Percentiles rank a stretch among this genome's conserved stretches.
Evolutionary conservation across 2,329 filamentous ascomycete genomes (phyloP).

Genomic region (Penicillium psychrosexuale): DNA sequence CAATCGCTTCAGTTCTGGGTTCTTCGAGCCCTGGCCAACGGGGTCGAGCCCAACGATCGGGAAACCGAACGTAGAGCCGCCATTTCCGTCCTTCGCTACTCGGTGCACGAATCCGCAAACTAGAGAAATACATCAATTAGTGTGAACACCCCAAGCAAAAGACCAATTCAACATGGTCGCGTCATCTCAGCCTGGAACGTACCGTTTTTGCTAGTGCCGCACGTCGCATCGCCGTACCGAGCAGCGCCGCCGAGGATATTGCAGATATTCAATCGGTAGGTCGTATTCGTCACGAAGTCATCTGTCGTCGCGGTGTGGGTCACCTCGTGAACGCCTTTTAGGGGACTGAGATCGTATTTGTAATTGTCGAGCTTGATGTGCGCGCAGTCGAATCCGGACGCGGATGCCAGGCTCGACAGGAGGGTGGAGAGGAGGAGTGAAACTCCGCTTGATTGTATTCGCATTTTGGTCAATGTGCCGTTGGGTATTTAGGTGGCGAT

Average conservation of each 20-base stretch:
- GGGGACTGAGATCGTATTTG: conserved; percentile 40
- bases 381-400: conserved; percentile 38
- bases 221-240: conserved; percentile 27
- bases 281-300: conserved; percentile 32
- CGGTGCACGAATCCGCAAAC: conserved; percentile 72
- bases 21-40: conserved; percentile 47
- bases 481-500: background rate
- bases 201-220: conserved; percentile 37
- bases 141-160: background rate
- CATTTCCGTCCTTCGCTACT: conserved; percentile 47
- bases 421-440: conserved; percentile 28
- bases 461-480: conserved; percentile 28
- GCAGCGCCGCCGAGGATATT: conserved; percentile 29
- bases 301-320: conserved; percentile 31
- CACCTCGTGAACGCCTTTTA: conserved; percentile 39
- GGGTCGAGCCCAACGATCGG: conserved; percentile 72
- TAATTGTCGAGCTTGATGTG: conserved; percentile 35
- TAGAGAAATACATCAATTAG: conserved; percentile 31
- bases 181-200: conserved; percentile 12
- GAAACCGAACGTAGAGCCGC: conserved; percentile 57
- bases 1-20: conserved; percentile 64
- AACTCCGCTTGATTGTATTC: conserved; percentile 28
- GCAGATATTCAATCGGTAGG: conserved; percentile 39
- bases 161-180: background rate
- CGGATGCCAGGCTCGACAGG: conserved; percentile 29